phyloP scores from a whole-genome alignment of 768 basidiomycete genomes.

The Naganishia onofrii region DNA sequence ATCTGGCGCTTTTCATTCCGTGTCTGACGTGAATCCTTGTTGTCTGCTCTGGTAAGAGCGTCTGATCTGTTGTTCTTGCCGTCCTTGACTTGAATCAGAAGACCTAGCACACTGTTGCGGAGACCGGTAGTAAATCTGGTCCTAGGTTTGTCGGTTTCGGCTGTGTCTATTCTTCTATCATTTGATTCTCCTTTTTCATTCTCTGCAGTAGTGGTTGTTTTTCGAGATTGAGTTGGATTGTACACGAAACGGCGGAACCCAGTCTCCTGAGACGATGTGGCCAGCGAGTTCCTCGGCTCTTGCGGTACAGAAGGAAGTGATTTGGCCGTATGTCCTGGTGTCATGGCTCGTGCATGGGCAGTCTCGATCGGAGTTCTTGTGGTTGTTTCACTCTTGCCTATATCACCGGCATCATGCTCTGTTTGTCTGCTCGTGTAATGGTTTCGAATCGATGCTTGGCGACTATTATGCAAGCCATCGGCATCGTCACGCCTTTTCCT shows the following conservation, averaged over 20 bases:
- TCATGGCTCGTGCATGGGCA: not conserved
- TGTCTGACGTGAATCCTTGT: not conserved
- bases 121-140: constrained; percentile 1
- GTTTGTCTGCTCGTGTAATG: not conserved
- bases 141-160: not conserved
- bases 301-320: not conserved
- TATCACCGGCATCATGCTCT: not conserved
- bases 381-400: not conserved
- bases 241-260: not conserved
- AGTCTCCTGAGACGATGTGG: not conserved
- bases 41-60: not conserved
- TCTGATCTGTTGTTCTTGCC: not conserved
- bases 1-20: constrained; percentile 12
- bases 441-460: not conserved
- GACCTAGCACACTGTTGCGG: constrained; percentile 10
- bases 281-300: not conserved
- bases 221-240: not conserved
- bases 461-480: not conserved
- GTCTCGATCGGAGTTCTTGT: not conserved
- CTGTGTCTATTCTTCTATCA: not conserved
- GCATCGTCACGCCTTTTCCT: not conserved
- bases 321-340: not conserved
- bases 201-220: not conserved
- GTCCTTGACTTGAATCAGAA: not conserved
- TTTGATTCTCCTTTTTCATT: not conserved